Conservation (phyloP, 2,329 filamentous ascomycete species). For the Fusarium torulosum region DNA sequence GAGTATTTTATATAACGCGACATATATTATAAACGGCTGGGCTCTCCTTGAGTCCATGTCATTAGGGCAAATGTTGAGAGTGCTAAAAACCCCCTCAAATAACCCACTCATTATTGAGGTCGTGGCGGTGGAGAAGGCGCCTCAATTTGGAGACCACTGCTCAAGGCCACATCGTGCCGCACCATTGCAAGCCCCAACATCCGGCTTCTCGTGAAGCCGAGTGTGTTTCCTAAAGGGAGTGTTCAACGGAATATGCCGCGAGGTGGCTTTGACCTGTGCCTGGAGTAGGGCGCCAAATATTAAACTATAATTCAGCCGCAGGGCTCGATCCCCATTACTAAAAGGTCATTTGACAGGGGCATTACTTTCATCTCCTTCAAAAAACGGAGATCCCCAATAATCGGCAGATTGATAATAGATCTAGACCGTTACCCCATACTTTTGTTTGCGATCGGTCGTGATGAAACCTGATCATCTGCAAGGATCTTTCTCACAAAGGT, state of each 20-base stretch:
- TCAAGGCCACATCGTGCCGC: not conserved
- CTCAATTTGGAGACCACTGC: not conserved
- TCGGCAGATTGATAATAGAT: slow-evolving; percentile 1
- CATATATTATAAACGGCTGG: too few species aligned
- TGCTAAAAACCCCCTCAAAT: not conserved
- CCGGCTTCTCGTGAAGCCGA: not conserved
- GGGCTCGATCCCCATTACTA: slow-evolving; percentile 4
- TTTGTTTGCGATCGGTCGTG: not conserved
- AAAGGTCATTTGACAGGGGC: not conserved
- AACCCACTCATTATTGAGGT: not conserved
- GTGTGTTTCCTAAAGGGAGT: too few species aligned
- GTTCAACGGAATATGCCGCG: not conserved
- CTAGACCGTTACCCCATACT: not conserved
- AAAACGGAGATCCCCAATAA: slow-evolving; percentile 17
- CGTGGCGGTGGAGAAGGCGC: not conserved
- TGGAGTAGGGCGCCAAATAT: slow-evolving; percentile 19
- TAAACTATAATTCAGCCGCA: slow-evolving; percentile 31
- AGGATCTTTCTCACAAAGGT: not conserved
- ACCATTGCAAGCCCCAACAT: not conserved
- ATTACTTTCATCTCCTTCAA: slow-evolving; percentile 8
- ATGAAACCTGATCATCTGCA: not conserved
- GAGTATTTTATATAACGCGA: too few species aligned
- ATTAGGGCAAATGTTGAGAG: too few species aligned
- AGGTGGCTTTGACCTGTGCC: slow-evolving; percentile 14
- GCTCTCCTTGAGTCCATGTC: too few species aligned